Evolutionary conservation across 164 flowering plant genomes (phyloP), one percentile per base, ranked within the genome.

Genomic region (Berberis thunbergii): DNA sequence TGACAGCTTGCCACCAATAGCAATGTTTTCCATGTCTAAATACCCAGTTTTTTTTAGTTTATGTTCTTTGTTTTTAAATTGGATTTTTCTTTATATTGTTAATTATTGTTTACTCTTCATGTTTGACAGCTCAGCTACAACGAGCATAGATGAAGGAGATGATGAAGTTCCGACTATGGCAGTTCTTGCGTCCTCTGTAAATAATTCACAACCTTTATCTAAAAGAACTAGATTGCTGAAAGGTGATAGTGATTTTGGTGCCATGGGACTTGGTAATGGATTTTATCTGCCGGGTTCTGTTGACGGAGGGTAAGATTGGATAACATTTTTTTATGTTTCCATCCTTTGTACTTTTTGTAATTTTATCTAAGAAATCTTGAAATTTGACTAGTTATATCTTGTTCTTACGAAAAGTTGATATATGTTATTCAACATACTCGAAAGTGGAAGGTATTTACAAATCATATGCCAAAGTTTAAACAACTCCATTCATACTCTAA

Each of bases 201-300:
- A 67, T 64, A 79, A 68, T 73, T 80, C 89, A 53, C 97, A 83
- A 59, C 69, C 97, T 61, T 69, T 87, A 45, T 94, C 96, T 72
- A 86, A 96, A 70, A 86, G 98, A 73, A 94, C 97, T 49, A 84
- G 93, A 78, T 73, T 66, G 59, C 60, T 77, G 60, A 88, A 80
- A 74, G 82, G 82, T 72, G 97, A 88, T 64, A 84, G 72, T 65
- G 86, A 81, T 44, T 59, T 77, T 70, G 79, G 78, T 70, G 65
- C 78, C 67, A 61, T 74, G 45, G 81, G 78, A 54, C 69, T 66
- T 69, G 81, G 66, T 13, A 86, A 87, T 80, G 85, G 85, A 69
- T 73, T 82, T 54, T 69, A 69, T 59, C 78, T 80, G 70, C 75
- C 78, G n/a, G 70, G 73, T 69, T 87, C 87, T 53, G 52, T 84